A percentile compares a stretch with the other conserved stretches of the same genome.
These are phyloP conservation scores for Didymella keratinophila DNA, from an alignment of 2,329 filamentous ascomycete species.

Conservation along the genomic window DNA sequence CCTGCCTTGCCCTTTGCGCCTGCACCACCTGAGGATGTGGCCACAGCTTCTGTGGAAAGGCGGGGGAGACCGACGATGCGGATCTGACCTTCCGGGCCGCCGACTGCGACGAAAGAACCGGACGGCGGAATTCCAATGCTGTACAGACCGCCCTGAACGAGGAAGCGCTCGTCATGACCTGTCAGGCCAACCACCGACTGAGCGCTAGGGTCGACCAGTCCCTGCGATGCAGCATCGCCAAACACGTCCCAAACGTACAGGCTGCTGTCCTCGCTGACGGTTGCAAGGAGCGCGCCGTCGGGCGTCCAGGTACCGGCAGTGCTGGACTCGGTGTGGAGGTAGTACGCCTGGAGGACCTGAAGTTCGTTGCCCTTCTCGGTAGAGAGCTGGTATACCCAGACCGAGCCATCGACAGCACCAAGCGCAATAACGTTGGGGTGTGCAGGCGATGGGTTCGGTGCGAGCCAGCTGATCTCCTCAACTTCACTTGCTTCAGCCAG, in stretches of 20 bases:
- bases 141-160: constrained; percentile 89
- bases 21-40: constrained; percentile 49
- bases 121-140: constrained; percentile 83
- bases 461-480: constrained; percentile 92
- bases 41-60: constrained; percentile 49
- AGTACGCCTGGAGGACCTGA: constrained; percentile 88
- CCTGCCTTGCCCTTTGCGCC: constrained; percentile 60
- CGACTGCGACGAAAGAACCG: constrained; percentile 81
- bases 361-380: constrained; percentile 67
- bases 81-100: constrained; percentile 86
- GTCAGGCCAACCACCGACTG: constrained; percentile 80
- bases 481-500: constrained; percentile 86
- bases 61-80: constrained; percentile 85
- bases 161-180: constrained; percentile 84
- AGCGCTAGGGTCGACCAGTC: constrained; percentile 62
- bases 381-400: constrained; percentile 95
- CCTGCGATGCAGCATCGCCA: constrained; percentile 74
- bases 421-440: constrained; percentile 85
- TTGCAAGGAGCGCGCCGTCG: constrained; percentile 85
- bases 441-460: constrained; percentile 72
- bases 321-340: constrained; percentile 84
- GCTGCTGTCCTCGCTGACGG: constrained; percentile 86
- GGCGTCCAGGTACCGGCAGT: constrained; percentile 92
- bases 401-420: constrained; percentile 87
- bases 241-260: constrained; percentile 95